Percentiles rank a stretch among this genome's conserved stretches.
Conservation (phyloP, 2,329 filamentous ascomycete genomes). For the Diplodia seriata region DNA sequence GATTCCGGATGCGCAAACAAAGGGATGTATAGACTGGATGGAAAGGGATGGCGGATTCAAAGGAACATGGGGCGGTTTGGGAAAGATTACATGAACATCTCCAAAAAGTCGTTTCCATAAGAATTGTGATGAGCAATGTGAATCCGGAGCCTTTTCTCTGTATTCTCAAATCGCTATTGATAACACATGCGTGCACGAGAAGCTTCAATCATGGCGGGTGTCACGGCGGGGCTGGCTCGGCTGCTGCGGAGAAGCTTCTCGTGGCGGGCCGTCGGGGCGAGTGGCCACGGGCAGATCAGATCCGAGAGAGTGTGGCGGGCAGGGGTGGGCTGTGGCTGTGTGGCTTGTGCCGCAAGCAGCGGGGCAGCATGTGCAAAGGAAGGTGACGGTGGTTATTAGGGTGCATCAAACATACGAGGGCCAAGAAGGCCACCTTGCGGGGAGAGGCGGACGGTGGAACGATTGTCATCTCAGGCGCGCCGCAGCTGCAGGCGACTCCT, state of each 20-base stretch:
- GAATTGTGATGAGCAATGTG: too few species aligned
- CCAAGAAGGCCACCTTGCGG: constrained; percentile 29
- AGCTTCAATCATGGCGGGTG: too few species aligned
- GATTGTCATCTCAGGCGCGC: constrained; percentile 6
- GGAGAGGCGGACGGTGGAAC: not conserved
- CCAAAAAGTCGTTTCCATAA: too few species aligned
- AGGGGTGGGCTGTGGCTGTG: not conserved
- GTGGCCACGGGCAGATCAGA: constrained; percentile 1
- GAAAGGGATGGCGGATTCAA: not conserved
- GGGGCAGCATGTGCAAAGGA: not conserved
- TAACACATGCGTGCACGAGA: too few species aligned
- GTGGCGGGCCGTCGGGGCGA: constrained; percentile 9
- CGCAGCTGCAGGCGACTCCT: not conserved
- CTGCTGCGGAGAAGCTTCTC: not conserved
- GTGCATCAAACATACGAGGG: constrained; percentile 27
- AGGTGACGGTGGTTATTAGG: constrained; percentile 3
- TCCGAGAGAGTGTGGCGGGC: not conserved
- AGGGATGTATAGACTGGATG: not conserved
- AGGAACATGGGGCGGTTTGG: too few species aligned
- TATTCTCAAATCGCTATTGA: too few species aligned
- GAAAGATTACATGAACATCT: too few species aligned
- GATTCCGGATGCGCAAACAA: not conserved
- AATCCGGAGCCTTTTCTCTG: too few species aligned
- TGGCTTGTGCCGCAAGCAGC: not conserved
- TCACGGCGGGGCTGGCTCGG: not conserved